Conservation (phyloP, 495 filamentous ascomycete species). For the Cryomyces antarcticus region DNA sequence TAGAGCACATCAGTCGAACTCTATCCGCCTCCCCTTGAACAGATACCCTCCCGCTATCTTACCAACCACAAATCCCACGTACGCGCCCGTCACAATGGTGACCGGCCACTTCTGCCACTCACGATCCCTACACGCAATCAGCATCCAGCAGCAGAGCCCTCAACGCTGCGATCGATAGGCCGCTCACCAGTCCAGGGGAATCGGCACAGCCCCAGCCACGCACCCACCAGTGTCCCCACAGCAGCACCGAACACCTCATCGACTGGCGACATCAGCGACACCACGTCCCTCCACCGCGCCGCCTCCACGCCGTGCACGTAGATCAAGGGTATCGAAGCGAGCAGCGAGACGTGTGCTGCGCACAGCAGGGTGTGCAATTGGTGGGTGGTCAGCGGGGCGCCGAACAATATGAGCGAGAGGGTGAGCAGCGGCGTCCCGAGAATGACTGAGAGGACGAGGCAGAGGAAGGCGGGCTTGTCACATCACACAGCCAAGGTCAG, state of each 20-base stretch:
- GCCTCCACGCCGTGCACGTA: conserved; percentile 69
- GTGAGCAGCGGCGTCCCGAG: conserved; percentile 39
- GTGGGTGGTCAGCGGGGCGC: conserved; percentile 76
- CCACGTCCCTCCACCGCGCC: conserved; percentile 51
- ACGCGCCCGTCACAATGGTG: conserved; percentile 58
- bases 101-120: conserved; percentile 98
- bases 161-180: neutral
- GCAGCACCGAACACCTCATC: conserved; percentile 52
- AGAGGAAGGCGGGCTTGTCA: conserved; percentile 38
- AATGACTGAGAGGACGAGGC: conserved; percentile 34
- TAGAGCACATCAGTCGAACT: conserved; percentile 22
- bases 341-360: conserved; percentile 59
- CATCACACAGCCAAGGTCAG: neutral
- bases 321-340: conserved; percentile 53
- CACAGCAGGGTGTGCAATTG: conserved; percentile 54
- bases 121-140: conserved; percentile 34
- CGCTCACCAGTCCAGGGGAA: conserved; percentile 78
- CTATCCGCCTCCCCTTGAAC: conserved; percentile 41
- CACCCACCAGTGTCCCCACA: conserved; percentile 39
- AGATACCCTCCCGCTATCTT: conserved; percentile 36
- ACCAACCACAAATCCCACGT: conserved; percentile 44
- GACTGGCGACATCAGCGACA: conserved; percentile 30
- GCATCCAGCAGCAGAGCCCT: neutral
- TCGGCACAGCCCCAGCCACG: conserved; percentile 71
- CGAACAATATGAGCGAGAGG: conserved; percentile 59